These are phyloP conservation scores for Spergularia bocconei DNA, from an alignment of 148 eudicot genomes.

Conservation along the genomic window DNA sequence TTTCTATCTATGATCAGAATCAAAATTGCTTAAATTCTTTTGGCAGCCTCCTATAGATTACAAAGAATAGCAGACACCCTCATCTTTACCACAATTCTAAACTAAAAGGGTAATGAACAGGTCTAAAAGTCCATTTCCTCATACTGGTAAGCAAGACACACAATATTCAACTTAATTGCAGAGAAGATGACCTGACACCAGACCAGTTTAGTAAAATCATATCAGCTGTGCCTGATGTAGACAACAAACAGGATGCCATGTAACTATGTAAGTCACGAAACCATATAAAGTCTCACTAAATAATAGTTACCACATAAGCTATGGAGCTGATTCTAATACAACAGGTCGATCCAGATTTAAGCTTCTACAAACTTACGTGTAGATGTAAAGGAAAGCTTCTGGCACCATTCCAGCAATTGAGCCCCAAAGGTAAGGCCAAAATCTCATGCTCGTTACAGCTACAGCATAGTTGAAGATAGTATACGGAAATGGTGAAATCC, in stretches of 20 bases:
- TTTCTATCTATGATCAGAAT: not conserved
- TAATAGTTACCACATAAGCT: not conserved
- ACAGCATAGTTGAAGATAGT: conserved; percentile 87
- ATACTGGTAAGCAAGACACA: conserved; percentile 1
- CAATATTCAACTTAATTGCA: not conserved
- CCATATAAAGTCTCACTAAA: not conserved
- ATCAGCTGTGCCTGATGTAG: not conserved
- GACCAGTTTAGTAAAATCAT: not conserved
- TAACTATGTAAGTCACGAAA: not conserved
- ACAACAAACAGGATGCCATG: not conserved
- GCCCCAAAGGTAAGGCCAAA: conserved; percentile 92
- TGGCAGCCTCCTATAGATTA: not conserved
- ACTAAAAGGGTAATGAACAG: no score
- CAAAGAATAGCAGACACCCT: not conserved
- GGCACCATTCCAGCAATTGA: conserved; percentile 94
- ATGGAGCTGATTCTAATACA: not conserved
- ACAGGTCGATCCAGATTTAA: not conserved
- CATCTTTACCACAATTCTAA: not conserved
- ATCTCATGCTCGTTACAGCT: conserved; percentile 78
- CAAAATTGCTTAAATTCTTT: not conserved
- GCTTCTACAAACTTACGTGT: conserved; percentile 50
- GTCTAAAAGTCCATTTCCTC: not conserved
- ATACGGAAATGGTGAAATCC: conserved; percentile 93
- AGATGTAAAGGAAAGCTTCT: conserved; percentile 85
- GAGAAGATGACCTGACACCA: not conserved